Evolutionary conservation across 306 rosid species (phyloP), one percentile per base, ranked within the genome.

Genomic region (Fragaria ananassa): DNA sequence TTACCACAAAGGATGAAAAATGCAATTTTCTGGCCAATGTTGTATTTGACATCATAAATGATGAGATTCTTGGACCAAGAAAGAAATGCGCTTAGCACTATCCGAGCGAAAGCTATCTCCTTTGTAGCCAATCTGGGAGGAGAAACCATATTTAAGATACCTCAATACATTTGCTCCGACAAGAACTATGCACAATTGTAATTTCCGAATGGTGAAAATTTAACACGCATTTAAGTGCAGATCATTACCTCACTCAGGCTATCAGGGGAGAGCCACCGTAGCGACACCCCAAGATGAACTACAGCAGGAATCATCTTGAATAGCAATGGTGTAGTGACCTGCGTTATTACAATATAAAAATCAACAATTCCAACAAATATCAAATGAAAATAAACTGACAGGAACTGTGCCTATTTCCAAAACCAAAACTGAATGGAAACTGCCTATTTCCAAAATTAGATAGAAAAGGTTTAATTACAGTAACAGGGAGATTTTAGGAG

Each of bases 251-350:
- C 97, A n/a, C 80, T 31, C 12, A 76, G 83, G 77, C 82, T 82
- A 47, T 95, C 97, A 21, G 91, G 90, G 53, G 97, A 86, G 80
- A 95, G 88, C 99, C 99, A 95, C 79, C 97, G 88, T 61, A 89
- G 68, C 81, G 87, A 81, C 14, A 87, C 92, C 13, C 97, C 99
- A 56, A 95, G 89, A 78, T 86, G 98, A 72, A 95, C 84, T 53
- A 90, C 96, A 44, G 93, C 93, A 65, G 97, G 99, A 85, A 95
- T 92, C 74, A 95, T 81, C 85, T 92, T 95, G 90, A 95, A 95
- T 76, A 95, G 97, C 82, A 95, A 83, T 47, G 99, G 99, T n/a
- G 99, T 95, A 23, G 99, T 95, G 79, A 92, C 99, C 99, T 95
- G 88, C 92, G 80, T 41, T 31, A 70, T 58, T 41, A 63, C 29